These are phyloP conservation scores for Escallonia rubra DNA, from an alignment of 129 eudicot genomes.

Conservation along the genomic window DNA sequence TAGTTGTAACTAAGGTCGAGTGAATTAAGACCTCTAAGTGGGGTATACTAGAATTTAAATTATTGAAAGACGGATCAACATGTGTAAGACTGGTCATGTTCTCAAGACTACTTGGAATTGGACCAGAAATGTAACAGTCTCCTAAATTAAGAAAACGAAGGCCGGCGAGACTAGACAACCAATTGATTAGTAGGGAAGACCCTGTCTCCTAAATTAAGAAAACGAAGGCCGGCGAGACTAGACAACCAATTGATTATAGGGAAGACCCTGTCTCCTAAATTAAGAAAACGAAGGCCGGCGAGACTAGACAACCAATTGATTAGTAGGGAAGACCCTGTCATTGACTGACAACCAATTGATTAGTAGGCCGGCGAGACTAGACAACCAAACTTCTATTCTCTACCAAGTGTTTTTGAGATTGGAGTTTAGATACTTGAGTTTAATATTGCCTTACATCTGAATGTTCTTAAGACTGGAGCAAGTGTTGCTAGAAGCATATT, in stretches of 20 bases:
- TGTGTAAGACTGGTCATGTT: slow-evolving; percentile 24
- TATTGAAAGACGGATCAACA: slow-evolving; percentile 17
- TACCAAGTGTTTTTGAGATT: too few species aligned
- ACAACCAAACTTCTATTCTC: too few species aligned
- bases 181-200: not conserved
- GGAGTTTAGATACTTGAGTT: too few species aligned
- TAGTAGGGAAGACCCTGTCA: not conserved
- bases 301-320: not conserved
- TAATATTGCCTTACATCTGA: too few species aligned
- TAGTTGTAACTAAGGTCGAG: not conserved
- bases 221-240: too few species aligned
- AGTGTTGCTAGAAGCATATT: too few species aligned
- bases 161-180: slow-evolving; percentile 2
- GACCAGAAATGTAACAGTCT: slow-evolving; percentile 7
- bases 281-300: slow-evolving; percentile 13
- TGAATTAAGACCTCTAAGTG: not conserved
- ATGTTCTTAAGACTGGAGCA: too few species aligned
- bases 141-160: slow-evolving; percentile 21
- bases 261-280: slow-evolving; percentile 9
- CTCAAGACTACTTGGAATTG: slow-evolving; percentile 22
- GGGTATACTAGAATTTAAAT: slow-evolving; percentile 29
- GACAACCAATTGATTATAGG: not conserved
- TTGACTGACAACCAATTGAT: too few species aligned
- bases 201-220: too few species aligned
- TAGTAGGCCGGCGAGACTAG: too few species aligned